These are phyloP conservation scores for Madurella fahalii DNA, from an alignment of 2,329 filamentous ascomycete genomes.

Conservation along the genomic window DNA sequence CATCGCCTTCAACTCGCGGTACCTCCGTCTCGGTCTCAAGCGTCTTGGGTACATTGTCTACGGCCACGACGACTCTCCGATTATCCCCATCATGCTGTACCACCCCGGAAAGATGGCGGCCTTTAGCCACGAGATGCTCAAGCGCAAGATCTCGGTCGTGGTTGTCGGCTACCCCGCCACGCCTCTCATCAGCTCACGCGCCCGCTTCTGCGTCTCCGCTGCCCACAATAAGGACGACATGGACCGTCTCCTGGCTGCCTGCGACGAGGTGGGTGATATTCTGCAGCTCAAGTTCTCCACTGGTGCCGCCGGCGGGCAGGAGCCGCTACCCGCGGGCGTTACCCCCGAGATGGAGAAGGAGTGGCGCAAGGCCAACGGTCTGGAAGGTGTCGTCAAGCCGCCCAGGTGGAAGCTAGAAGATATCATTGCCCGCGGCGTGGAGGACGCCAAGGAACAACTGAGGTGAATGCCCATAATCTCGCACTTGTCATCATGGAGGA, in stretches of 20 bases:
- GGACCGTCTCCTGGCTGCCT: slow-evolving; percentile 81
- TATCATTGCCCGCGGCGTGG: slow-evolving; percentile 57
- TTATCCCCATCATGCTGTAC: slow-evolving; percentile 91
- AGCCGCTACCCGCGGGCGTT: slow-evolving; percentile 68
- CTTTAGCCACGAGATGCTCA: slow-evolving; percentile 97
- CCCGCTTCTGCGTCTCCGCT: slow-evolving; percentile 90
- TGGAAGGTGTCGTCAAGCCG: slow-evolving; percentile 69
- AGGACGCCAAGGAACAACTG: slow-evolving; percentile 30
- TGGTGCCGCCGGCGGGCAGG: slow-evolving; percentile 82
- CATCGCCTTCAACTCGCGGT: slow-evolving; percentile 96
- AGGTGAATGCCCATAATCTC: slow-evolving; percentile 22
- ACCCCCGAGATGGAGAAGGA: slow-evolving; percentile 68
- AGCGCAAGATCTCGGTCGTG: slow-evolving; percentile 94
- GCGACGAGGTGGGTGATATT: slow-evolving; percentile 87
- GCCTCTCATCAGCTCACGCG: slow-evolving; percentile 88
- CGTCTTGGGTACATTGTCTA: slow-evolving; percentile 95
- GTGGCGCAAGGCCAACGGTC: slow-evolving; percentile 56
- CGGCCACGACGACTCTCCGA: slow-evolving; percentile 95
- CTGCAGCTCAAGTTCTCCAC: slow-evolving; percentile 97
- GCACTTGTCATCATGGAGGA: not conserved
- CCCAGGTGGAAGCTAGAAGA: slow-evolving; percentile 85
- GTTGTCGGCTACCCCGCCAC: slow-evolving; percentile 97
- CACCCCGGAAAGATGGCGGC: slow-evolving; percentile 99
- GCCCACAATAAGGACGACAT: slow-evolving; percentile 98
- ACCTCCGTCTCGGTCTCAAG: slow-evolving; percentile 95